These are phyloP conservation scores for Ascochyta viciae-villosae DNA, from an alignment of 2,329 filamentous ascomycete species.

Conservation along the genomic window DNA sequence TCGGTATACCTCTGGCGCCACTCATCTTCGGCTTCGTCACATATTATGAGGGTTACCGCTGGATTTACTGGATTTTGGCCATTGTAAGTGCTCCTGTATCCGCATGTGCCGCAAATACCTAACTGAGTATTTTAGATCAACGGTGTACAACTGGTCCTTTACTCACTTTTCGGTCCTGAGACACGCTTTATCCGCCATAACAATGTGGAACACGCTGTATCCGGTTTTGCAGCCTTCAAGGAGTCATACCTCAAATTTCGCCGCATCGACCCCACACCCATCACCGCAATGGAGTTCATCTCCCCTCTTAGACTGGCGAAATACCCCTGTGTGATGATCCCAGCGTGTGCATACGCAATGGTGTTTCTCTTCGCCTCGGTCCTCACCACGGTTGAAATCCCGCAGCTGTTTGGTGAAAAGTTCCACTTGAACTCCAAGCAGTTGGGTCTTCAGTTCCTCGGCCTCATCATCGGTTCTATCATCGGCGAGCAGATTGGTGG, in stretches of 20 bases:
- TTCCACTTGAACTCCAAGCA: conserved; percentile 66
- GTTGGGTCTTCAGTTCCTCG: conserved; percentile 65
- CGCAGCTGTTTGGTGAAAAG: conserved; percentile 62
- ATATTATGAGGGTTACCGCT: conserved; percentile 61
- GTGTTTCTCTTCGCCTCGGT: conserved; percentile 63
- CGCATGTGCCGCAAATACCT: neutral
- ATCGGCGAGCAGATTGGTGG: conserved; percentile 67
- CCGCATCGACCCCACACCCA: conserved; percentile 61
- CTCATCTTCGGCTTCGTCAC: conserved; percentile 57
- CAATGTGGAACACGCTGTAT: conserved; percentile 39
- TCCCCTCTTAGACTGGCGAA: conserved; percentile 57
- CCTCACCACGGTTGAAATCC: conserved; percentile 65
- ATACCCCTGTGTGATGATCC: conserved; percentile 58
- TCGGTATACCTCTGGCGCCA: conserved; percentile 56
- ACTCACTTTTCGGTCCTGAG: conserved; percentile 59
- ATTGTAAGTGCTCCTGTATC: conserved; percentile 52
- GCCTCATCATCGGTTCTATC: conserved; percentile 63
- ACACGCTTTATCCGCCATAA: conserved; percentile 60
- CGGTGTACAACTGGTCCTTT: conserved; percentile 62
- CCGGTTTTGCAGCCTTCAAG: conserved; percentile 50
- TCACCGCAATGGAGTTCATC: conserved; percentile 59
- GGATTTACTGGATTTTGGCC: conserved; percentile 66
- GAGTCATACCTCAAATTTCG: conserved; percentile 55
- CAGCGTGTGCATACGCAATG: conserved; percentile 62
- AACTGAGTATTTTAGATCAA: conserved; percentile 54